Percentiles rank a stretch among this genome's conserved stretches.
These are phyloP conservation scores for Schwanniomyces pseudopolymorphus DNA, from an alignment of 805 yeast genomes.

Conservation along the genomic window DNA sequence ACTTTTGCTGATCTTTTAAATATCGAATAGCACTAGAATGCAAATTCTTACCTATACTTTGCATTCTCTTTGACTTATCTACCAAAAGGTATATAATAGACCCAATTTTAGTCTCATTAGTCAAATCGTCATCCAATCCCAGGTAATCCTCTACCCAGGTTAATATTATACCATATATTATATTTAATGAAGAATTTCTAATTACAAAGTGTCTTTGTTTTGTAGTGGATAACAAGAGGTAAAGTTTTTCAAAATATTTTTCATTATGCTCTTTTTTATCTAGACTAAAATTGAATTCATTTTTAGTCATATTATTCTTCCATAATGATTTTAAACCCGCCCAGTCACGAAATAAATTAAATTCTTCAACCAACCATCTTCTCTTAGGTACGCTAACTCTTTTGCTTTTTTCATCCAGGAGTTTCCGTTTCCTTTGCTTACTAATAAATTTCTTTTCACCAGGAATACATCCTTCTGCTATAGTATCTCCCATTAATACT, in stretches of 20 bases:
- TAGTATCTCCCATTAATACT: conserved; percentile 53
- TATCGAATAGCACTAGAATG: conserved; percentile 54
- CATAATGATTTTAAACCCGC: conserved; percentile 44
- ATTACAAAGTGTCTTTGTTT: conserved; percentile 53
- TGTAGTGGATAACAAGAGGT: conserved; percentile 28
- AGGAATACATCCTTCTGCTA: conserved; percentile 55
- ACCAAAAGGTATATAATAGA: conserved; percentile 48
- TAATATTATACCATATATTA: conserved; percentile 52
- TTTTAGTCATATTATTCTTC: conserved; percentile 33
- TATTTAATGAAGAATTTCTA: conserved; percentile 54
- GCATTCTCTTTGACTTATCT: conserved; percentile 52
- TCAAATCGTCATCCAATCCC: conserved; percentile 10
- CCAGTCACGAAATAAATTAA: conserved; percentile 51
- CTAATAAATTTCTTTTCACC: conserved; percentile 45
- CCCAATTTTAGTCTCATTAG: conserved; percentile 28
- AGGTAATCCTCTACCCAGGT: conserved; percentile 48
- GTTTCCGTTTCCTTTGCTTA: conserved; percentile 22
- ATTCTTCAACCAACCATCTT: conserved; percentile 59
- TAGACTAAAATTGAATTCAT: conserved; percentile 10
- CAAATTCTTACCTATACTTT: conserved; percentile 54
- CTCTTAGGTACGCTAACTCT: conserved; percentile 28
- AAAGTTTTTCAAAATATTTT: conserved; percentile 27
- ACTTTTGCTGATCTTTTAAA: conserved; percentile 42
- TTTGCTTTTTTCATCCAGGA: conserved; percentile 12
- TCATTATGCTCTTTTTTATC: conserved; percentile 22